Conservation (phyloP, 2,329 filamentous ascomycete genomes). For the Phialophora chinensis region DNA sequence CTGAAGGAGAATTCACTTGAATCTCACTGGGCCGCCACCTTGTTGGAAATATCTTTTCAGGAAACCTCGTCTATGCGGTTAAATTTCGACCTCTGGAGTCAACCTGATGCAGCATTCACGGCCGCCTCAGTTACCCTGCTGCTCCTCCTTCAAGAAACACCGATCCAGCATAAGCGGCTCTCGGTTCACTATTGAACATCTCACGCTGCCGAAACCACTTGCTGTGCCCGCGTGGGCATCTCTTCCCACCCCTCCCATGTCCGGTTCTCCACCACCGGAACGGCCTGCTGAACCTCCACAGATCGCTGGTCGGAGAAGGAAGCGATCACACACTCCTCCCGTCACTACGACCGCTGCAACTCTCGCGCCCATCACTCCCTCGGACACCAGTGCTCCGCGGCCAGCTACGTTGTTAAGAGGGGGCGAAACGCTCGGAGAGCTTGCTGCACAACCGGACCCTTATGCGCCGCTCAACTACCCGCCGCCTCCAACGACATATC, state of each 20-base stretch:
- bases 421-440: constrained; percentile 28
- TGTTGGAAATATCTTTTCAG: constrained; percentile 2
- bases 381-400: constrained; percentile 33
- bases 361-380: constrained; percentile 28
- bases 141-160: constrained; percentile 40
- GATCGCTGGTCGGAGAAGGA: constrained; percentile 43
- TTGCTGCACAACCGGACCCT: constrained; percentile 22
- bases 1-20: constrained; percentile 10
- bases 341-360: constrained; percentile 35
- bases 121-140: constrained; percentile 33
- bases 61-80: constrained; percentile 17
- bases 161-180: constrained; percentile 41
- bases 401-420: constrained; percentile 28
- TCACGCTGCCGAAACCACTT: constrained; percentile 40
- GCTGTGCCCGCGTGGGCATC: constrained; percentile 47
- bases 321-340: constrained; percentile 43
- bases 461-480: constrained; percentile 32
- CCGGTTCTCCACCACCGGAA: constrained; percentile 48
- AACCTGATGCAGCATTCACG: constrained; percentile 40
- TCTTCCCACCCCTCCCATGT: constrained; percentile 52
- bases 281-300: constrained; percentile 48
- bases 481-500: constrained; percentile 26
- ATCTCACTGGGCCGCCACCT: constrained; percentile 3
- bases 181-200: constrained; percentile 40
- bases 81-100: background rate